Percentiles rank a stretch among this genome's conserved stretches.
These are phyloP conservation scores for Termitomyces sp. DNA, from an alignment of 768 basidiomycete genomes.

Conservation along the genomic window DNA sequence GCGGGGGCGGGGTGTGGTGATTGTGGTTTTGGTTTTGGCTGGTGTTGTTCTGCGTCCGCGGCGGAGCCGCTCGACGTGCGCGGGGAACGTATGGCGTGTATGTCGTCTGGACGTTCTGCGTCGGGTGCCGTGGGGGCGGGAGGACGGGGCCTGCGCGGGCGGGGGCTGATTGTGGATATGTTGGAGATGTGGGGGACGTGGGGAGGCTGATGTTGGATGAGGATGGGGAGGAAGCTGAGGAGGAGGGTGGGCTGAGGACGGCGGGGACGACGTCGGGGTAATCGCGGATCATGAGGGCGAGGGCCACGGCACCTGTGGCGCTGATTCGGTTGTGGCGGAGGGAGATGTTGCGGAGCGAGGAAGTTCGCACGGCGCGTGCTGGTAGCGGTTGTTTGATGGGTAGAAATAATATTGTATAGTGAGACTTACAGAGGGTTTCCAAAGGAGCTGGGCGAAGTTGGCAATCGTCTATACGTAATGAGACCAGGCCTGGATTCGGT, in stretches of 20 bases:
- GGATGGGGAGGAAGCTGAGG: slow-evolving; percentile 31
- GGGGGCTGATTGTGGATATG: slow-evolving; percentile 18
- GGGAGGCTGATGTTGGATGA: slow-evolving; percentile 27
- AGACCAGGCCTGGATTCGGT: slow-evolving; percentile 57
- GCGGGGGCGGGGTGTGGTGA: slow-evolving; percentile 1
- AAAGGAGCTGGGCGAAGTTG: slow-evolving; percentile 64
- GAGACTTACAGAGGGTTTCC: slow-evolving; percentile 69
- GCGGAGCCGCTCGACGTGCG: slow-evolving; percentile 34
- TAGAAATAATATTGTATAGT: background rate
- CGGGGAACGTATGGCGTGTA: slow-evolving; percentile 76
- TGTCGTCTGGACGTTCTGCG: slow-evolving; percentile 59
- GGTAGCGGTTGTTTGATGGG: slow-evolving; percentile 1
- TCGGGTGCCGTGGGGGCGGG: slow-evolving; percentile 36
- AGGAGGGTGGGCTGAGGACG: slow-evolving; percentile 16
- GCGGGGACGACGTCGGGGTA: slow-evolving; percentile 74
- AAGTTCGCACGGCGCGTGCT: slow-evolving; percentile 83
- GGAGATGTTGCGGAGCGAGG: slow-evolving; percentile 83
- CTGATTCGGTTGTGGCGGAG: slow-evolving; percentile 85
- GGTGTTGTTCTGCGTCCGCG: slow-evolving; percentile 23
- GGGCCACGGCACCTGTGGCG: slow-evolving; percentile 79
- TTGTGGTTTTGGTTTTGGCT: background rate
- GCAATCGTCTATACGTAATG: slow-evolving; percentile 88
- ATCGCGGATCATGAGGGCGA: slow-evolving; percentile 95
- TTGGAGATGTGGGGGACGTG: slow-evolving; percentile 19
- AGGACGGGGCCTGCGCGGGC: slow-evolving; percentile 25